These are phyloP conservation scores for Blastomyces silverae DNA, from an alignment of 2,329 filamentous ascomycete species.

Conservation along the genomic window DNA sequence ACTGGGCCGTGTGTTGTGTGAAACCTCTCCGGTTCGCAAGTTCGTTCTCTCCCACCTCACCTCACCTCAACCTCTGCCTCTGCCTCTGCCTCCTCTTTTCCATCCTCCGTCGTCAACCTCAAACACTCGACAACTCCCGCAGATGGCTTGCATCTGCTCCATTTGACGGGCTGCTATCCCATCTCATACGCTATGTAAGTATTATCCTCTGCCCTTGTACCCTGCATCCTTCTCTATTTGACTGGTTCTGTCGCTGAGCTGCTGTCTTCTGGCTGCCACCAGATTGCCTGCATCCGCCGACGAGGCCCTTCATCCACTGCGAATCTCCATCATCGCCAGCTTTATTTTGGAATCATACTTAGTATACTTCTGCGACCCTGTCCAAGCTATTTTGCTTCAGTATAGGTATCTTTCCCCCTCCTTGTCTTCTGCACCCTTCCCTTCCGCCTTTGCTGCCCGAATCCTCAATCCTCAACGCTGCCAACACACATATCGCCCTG, in stretches of 20 bases:
- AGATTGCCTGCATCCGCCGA: constrained; percentile 10
- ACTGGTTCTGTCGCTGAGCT: constrained; percentile 11
- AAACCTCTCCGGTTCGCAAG: constrained; percentile 14
- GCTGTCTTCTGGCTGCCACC: constrained; percentile 10
- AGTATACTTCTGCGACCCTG: constrained; percentile 16
- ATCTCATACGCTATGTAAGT: not conserved
- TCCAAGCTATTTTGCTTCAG: constrained; percentile 9
- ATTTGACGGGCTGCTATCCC: not conserved
- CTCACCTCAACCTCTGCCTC: constrained; percentile 11
- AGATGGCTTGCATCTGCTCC: constrained; percentile 3
- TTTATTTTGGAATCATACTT: constrained; percentile 12
- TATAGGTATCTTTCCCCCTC: constrained; percentile 18
- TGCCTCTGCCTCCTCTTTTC: not conserved
- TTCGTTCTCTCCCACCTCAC: constrained; percentile 11
- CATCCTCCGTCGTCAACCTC: constrained; percentile 1
- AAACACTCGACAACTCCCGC: not conserved
- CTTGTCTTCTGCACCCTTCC: constrained; percentile 33
- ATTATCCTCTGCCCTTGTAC: not conserved
- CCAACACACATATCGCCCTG: constrained; percentile 28
- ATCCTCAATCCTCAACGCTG: constrained; percentile 24
- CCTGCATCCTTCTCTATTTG: not conserved
- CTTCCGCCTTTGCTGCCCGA: constrained; percentile 27
- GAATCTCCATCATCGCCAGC: constrained; percentile 14
- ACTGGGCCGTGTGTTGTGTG: constrained; percentile 13
- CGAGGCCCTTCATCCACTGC: constrained; percentile 12